These are phyloP conservation scores for Oryza meridionalis DNA, from an alignment of 176 grass and related monocot genomes.

Conservation along the genomic window DNA sequence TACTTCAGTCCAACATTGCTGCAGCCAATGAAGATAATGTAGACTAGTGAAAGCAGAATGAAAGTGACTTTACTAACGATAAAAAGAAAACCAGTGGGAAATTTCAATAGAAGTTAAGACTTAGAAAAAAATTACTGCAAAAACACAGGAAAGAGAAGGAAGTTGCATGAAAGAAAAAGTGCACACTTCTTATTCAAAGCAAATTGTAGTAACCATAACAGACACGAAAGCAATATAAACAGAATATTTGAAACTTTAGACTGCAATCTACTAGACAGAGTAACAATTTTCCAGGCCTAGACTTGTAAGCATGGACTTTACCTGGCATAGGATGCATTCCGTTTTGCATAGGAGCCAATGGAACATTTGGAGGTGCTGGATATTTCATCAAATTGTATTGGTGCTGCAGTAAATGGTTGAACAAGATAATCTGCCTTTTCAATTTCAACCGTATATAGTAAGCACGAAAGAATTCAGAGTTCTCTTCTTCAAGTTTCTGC, in stretches of 20 bases:
- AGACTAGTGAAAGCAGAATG: background rate
- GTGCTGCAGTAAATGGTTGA: slow-evolving; percentile 92
- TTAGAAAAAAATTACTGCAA: background rate
- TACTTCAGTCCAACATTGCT: background rate
- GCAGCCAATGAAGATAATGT: slow-evolving; percentile 24
- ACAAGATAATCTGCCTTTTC: slow-evolving; percentile 93
- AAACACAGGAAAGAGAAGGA: slow-evolving; percentile 26
- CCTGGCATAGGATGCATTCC: slow-evolving; percentile 90
- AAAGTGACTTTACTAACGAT: slow-evolving; percentile 20
- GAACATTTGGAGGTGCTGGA: slow-evolving; percentile 66
- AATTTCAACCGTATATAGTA: slow-evolving; percentile 98
- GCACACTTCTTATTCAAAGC: slow-evolving; percentile 18
- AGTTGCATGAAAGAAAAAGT: slow-evolving; percentile 12
- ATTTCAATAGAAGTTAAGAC: background rate
- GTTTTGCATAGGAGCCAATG: slow-evolving; percentile 79
- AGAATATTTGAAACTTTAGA: background rate
- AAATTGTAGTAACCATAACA: slow-evolving; percentile 30
- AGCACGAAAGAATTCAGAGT: slow-evolving; percentile 90
- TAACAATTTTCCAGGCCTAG: background rate
- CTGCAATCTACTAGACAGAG: slow-evolving; percentile 12
- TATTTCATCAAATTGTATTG: slow-evolving; percentile 97
- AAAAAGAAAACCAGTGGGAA: background rate
- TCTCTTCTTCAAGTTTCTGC: slow-evolving; percentile 99
- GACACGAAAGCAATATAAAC: background rate
- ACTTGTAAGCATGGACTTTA: slow-evolving; percentile 46